Conservation (phyloP, 768 basidiomycete genomes). For the Leccinum aurantiacum region DNA sequence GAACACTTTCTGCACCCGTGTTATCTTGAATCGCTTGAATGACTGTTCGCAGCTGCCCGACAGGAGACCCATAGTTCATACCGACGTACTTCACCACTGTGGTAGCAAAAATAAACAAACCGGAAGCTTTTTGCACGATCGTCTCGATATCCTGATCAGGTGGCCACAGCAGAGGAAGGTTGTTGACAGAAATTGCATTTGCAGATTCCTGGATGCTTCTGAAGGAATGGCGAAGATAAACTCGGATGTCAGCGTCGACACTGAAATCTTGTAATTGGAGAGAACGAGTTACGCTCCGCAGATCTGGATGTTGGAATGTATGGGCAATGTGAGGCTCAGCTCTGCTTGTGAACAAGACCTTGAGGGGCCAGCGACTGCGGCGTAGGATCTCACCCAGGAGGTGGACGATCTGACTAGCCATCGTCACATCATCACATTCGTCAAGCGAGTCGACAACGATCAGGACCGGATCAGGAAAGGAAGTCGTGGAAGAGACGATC, state of each 20-base stretch:
- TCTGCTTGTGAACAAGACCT: conserved; percentile 28
- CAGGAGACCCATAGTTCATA: conserved; percentile 11
- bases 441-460: conserved; percentile 26
- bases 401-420: conserved; percentile 23
- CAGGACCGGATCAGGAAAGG: conserved; percentile 16
- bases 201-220: conserved; percentile 7
- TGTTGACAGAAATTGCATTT: neutral
- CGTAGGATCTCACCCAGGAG: conserved; percentile 21
- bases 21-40: conserved; percentile 9
- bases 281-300: conserved; percentile 8
- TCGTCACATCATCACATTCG: conserved; percentile 26
- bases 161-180: conserved; percentile 18
- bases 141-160: conserved; percentile 21
- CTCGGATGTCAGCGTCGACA: conserved; percentile 26
- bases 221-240: conserved; percentile 25
- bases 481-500: conserved; percentile 7
- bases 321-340: conserved; percentile 17
- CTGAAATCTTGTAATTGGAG: conserved; percentile 20
- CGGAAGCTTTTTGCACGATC: conserved; percentile 20
- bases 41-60: conserved; percentile 10
- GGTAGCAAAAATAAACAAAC: conserved; percentile 31
- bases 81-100: conserved; percentile 29
- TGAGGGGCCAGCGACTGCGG: conserved; percentile 22
- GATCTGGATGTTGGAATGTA: conserved; percentile 16
- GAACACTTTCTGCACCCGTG: conserved; percentile 1